Conservation (phyloP, 2,329 filamentous ascomycete genomes). For the Cladosporium sp. region DNA sequence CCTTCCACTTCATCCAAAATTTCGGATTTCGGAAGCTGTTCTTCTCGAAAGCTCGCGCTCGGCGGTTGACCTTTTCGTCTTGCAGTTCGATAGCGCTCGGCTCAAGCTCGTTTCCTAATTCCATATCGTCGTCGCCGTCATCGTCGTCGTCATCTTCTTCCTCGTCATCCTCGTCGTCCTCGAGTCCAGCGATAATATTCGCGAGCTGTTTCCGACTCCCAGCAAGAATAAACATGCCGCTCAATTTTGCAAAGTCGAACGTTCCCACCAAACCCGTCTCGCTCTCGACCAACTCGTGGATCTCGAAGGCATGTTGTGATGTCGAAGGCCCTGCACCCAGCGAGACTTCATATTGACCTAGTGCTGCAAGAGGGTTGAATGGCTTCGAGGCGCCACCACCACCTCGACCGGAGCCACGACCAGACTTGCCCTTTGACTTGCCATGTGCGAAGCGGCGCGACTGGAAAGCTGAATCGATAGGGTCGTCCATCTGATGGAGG, state of each 20-base stretch:
- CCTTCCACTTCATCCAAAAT: conserved; percentile 28
- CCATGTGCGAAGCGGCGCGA: conserved; percentile 12
- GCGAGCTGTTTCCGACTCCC: conserved; percentile 24
- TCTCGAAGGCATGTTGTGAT: conserved; percentile 12
- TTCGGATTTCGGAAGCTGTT: conserved; percentile 28
- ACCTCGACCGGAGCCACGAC: not conserved
- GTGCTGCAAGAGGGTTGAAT: conserved; percentile 20
- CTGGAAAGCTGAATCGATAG: conserved; percentile 1
- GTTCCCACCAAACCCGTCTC: conserved; percentile 20
- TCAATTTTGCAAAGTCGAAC: conserved; percentile 7
- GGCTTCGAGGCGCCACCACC: conserved; percentile 1
- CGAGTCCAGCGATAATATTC: conserved; percentile 17
- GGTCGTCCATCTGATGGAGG: conserved; percentile 2
- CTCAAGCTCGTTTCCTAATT: conserved; percentile 5
- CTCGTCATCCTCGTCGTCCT: conserved; percentile 4
- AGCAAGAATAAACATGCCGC: conserved; percentile 20
- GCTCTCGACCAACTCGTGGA: conserved; percentile 22
- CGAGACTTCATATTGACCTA: conserved; percentile 22
- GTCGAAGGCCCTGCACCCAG: not conserved
- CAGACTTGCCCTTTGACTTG: conserved; percentile 13
- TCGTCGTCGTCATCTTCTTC: not conserved
- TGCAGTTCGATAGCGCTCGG: conserved; percentile 18
- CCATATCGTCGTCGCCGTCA: too few species aligned
- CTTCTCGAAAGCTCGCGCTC: conserved; percentile 24
- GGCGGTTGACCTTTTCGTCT: conserved; percentile 23